phyloP scores from a whole-genome alignment of 805 yeast species.

The Suhomyces kilbournensis region DNA sequence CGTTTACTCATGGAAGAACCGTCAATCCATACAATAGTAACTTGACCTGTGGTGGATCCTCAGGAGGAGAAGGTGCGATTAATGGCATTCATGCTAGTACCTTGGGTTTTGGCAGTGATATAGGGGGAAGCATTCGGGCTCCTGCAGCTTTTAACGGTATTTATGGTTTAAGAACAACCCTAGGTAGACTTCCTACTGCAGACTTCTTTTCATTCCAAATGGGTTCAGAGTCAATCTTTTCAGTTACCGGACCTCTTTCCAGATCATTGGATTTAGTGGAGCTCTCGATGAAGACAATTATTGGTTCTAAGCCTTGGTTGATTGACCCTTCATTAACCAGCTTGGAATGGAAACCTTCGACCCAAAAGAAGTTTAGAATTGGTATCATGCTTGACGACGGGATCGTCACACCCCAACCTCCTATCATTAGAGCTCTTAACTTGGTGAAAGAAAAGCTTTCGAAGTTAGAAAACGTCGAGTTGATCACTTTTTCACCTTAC shows the following conservation, averaged over 20 bases:
- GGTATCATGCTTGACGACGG: conserved; percentile 2
- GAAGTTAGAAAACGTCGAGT: not conserved
- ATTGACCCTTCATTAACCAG: conserved; percentile 1
- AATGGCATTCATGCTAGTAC: conserved; percentile 45
- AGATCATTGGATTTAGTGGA: conserved; percentile 29
- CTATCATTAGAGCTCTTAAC: conserved; percentile 2
- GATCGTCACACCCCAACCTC: conserved; percentile 4
- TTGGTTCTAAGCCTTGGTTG: conserved; percentile 5
- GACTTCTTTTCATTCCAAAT: conserved; percentile 18
- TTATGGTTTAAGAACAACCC: conserved; percentile 50
- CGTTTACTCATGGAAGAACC: conserved; percentile 19
- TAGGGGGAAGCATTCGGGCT: conserved; percentile 54
- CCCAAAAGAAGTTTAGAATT: conserved; percentile 2
- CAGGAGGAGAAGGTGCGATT: conserved; percentile 52
- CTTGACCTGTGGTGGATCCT: conserved; percentile 52
- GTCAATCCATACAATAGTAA: conserved; percentile 17
- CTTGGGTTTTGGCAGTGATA: conserved; percentile 42
- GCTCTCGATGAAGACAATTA: conserved; percentile 1
- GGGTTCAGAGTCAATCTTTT: conserved; percentile 17
- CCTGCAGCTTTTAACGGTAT: conserved; percentile 55
- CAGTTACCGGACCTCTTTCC: conserved; percentile 39
- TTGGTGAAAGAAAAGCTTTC: not conserved
- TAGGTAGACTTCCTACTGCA: conserved; percentile 33
- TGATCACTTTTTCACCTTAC: not conserved
- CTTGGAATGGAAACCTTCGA: not conserved